phyloP scores from a whole-genome alignment of 148 eudicot genomes.

The Hydrangea macrophylla region DNA sequence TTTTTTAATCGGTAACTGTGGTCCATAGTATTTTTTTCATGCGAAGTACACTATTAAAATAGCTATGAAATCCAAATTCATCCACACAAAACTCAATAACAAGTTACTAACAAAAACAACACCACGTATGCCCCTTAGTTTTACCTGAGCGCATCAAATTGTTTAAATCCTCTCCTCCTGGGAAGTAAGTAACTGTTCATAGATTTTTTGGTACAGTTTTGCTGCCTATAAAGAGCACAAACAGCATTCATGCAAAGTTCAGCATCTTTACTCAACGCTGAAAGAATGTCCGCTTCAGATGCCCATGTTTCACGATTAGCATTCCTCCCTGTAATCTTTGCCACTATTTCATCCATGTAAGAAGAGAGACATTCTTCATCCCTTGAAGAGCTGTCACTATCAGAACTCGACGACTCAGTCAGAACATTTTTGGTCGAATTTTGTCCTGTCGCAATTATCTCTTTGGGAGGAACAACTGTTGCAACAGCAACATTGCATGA shows the following conservation, averaged over 20 bases:
- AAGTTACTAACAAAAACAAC: neutral
- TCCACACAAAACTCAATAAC: neutral
- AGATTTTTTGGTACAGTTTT: neutral
- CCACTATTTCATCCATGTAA: neutral
- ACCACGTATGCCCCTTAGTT: neutral
- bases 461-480: neutral
- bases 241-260: constrained; percentile 51
- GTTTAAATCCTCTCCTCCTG: neutral
- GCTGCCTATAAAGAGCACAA: constrained; percentile 47
- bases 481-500: neutral
- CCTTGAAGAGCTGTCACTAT: constrained; percentile 2
- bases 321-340: neutral
- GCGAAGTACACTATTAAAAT: neutral
- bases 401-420: neutral
- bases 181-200: neutral
- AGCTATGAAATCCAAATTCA: neutral
- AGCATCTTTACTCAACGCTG: constrained; percentile 27
- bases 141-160: constrained; percentile 17
- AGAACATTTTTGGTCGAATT: neutral
- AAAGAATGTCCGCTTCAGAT: constrained; percentile 26
- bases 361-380: neutral
- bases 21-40: neutral
- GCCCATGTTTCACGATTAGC: constrained; percentile 17
- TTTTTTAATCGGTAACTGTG: no score
- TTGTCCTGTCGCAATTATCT: neutral